A percentile compares a stretch with the other conserved stretches of the same genome.
These are phyloP conservation scores for Phaeomoniella chlamydospora DNA, from an alignment of 2,329 filamentous ascomycete species.

Conservation along the genomic window DNA sequence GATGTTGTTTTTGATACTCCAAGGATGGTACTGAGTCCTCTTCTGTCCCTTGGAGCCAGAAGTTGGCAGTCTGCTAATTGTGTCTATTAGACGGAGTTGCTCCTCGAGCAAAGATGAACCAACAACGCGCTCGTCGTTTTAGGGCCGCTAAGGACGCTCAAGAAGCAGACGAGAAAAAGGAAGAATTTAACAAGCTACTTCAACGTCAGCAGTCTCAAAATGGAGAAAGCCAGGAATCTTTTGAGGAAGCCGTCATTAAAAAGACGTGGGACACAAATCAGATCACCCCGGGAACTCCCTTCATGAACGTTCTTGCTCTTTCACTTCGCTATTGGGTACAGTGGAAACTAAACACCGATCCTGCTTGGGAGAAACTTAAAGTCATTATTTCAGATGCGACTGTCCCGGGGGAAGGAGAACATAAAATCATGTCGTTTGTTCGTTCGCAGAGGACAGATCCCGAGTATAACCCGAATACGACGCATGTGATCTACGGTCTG, in stretches of 20 bases:
- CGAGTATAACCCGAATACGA: constrained; percentile 89
- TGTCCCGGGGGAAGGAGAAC: constrained; percentile 93
- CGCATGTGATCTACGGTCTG: constrained; percentile 93
- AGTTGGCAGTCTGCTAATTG: constrained; percentile 2
- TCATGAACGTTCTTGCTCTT: constrained; percentile 89
- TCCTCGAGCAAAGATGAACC: constrained; percentile 98
- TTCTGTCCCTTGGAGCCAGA: constrained; percentile 2
- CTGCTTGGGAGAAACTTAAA: constrained; percentile 89
- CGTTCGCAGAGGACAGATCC: constrained; percentile 82
- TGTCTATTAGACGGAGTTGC: constrained; percentile 69
- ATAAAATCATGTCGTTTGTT: constrained; percentile 98
- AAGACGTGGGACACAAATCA: constrained; percentile 85
- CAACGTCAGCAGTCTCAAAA: constrained; percentile 52
- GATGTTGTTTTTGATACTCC: constrained; percentile 14
- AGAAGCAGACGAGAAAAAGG: constrained; percentile 84
- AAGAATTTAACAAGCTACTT: constrained; percentile 72
- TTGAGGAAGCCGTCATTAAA: constrained; percentile 50
- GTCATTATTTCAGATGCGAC: constrained; percentile 97
- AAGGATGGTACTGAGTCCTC: constrained; percentile 15
- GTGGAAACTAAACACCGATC: constrained; percentile 95
- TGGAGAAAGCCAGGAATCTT: constrained; percentile 43
- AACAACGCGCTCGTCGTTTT: constrained; percentile 91
- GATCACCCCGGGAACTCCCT: constrained; percentile 93
- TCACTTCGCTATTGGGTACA: constrained; percentile 93
- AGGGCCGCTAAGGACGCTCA: constrained; percentile 85